Evolutionary conservation across 768 basidiomycete genomes (phyloP).

Genomic region (Daedaleopsis nitida): DNA sequence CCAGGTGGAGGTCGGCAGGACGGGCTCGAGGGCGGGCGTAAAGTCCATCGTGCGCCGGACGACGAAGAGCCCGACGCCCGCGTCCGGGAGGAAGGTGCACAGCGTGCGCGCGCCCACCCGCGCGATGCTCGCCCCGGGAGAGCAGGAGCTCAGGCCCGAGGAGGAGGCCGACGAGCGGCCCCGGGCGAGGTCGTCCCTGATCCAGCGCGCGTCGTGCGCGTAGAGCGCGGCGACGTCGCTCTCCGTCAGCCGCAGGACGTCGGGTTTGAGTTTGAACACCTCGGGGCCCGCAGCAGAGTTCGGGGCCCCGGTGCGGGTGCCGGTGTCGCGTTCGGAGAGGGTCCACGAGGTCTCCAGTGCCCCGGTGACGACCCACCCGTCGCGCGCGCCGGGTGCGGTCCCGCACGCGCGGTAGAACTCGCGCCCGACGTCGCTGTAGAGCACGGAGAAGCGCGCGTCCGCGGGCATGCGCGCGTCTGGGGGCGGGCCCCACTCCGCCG

Average conservation of each 20-base stretch:
- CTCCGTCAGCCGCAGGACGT: conserved; percentile 37
- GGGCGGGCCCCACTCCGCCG: conserved; percentile 42
- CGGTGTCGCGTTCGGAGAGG: background rate
- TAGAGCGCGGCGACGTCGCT: conserved; percentile 40
- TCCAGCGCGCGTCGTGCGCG: conserved; percentile 40
- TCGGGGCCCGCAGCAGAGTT: no score
- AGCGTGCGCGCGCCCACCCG: conserved; percentile 11
- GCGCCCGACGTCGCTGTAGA: conserved; percentile 56
- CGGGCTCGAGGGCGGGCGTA: conserved; percentile 18
- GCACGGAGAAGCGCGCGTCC: conserved; percentile 47
- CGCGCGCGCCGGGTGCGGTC: conserved; percentile 27
- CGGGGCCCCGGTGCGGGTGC: background rate
- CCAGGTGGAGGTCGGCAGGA: conserved; percentile 26
- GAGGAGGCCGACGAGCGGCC: no score
- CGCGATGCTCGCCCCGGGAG: no score
- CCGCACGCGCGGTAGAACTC: conserved; percentile 48
- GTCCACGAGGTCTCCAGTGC: conserved; percentile 39
- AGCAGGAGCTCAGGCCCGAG: no score
- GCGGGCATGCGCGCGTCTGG: conserved; percentile 39
- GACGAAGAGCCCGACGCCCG: conserved; percentile 52
- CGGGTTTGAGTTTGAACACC: no score
- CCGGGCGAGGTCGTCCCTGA: conserved; percentile 35
- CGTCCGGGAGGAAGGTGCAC: conserved; percentile 45
- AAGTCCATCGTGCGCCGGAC: conserved; percentile 35
- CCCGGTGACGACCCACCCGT: conserved; percentile 48